Percentiles rank a stretch among this genome's conserved stretches.
These are phyloP conservation scores for Erysimum cheiranthoides DNA, from an alignment of 345 rosid genomes.

Conservation along the genomic window DNA sequence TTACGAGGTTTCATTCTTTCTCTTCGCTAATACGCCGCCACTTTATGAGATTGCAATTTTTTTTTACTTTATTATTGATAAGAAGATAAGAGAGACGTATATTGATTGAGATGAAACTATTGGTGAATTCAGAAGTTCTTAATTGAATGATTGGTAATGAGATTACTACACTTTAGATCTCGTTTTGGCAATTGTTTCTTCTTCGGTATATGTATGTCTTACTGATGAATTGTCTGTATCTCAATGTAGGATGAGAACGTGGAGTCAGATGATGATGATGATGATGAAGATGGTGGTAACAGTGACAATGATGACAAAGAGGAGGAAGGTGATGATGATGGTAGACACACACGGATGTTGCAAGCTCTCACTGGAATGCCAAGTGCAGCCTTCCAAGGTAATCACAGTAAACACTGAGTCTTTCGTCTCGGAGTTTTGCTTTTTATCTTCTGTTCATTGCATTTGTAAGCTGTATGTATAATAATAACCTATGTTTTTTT, in stretches of 20 bases:
- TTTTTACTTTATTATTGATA: background rate
- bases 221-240: background rate
- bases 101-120: background rate
- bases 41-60: constrained; percentile 4
- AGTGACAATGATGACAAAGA: constrained; percentile 29
- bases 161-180: background rate
- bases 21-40: background rate
- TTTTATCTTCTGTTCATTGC: constrained; percentile 9
- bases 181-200: background rate
- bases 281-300: constrained; percentile 42
- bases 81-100: background rate
- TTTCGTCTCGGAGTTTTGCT: constrained; percentile 17
- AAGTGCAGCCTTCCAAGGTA: constrained; percentile 79
- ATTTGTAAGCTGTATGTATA: constrained; percentile 1
- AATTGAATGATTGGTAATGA: constrained; percentile 5
- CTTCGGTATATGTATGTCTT: background rate
- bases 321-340: constrained; percentile 55
- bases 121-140: background rate
- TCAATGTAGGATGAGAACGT: constrained; percentile 75
- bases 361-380: constrained; percentile 85
- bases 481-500: background rate
- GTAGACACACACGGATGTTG: constrained; percentile 79
- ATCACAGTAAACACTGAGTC: constrained; percentile 4
- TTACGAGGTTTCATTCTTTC: constrained; percentile 56
- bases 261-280: constrained; percentile 65